These are phyloP conservation scores for Cyberlindnera veronae DNA, from an alignment of 805 yeast genomes.

Conservation along the genomic window DNA sequence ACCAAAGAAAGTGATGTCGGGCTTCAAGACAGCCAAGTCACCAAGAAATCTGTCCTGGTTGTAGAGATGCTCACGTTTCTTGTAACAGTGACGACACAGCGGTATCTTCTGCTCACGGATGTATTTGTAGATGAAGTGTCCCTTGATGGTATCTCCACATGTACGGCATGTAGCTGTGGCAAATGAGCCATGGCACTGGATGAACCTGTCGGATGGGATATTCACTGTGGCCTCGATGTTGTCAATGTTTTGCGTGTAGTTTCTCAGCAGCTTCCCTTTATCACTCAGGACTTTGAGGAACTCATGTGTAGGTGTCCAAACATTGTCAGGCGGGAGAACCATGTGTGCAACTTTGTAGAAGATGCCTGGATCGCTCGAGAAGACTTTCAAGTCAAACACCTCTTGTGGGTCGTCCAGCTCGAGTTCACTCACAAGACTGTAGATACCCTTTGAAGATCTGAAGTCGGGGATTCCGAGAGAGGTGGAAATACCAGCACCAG, in stretches of 20 bases:
- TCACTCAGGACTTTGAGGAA: conserved; percentile 73
- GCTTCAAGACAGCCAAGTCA: conserved; percentile 81
- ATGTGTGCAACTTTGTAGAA: conserved; percentile 85
- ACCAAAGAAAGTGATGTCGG: conserved; percentile 90
- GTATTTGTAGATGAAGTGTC: conserved; percentile 57
- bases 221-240: conserved; percentile 84
- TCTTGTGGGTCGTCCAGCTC: conserved; percentile 87
- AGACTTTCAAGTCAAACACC: conserved; percentile 73
- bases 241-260: conserved; percentile 90
- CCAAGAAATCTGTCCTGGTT: conserved; percentile 32
- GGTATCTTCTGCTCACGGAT: conserved; percentile 62
- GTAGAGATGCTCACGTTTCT: conserved; percentile 36
- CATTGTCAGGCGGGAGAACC: conserved; percentile 69
- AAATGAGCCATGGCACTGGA: conserved; percentile 93
- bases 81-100: conserved; percentile 63
- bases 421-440: conserved; percentile 60
- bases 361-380: conserved; percentile 70
- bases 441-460: conserved; percentile 84
- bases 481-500: conserved; percentile 94
- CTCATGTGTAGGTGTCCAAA: conserved; percentile 74
- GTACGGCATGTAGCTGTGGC: conserved; percentile 83
- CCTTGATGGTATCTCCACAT: conserved; percentile 64
- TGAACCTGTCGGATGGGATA: conserved; percentile 56
- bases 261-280: conserved; percentile 71
- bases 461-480: conserved; percentile 90